phyloP scores from a whole-genome alignment of 2,329 filamentous ascomycete genomes.

The Aspergillus aculeatinus region DNA sequence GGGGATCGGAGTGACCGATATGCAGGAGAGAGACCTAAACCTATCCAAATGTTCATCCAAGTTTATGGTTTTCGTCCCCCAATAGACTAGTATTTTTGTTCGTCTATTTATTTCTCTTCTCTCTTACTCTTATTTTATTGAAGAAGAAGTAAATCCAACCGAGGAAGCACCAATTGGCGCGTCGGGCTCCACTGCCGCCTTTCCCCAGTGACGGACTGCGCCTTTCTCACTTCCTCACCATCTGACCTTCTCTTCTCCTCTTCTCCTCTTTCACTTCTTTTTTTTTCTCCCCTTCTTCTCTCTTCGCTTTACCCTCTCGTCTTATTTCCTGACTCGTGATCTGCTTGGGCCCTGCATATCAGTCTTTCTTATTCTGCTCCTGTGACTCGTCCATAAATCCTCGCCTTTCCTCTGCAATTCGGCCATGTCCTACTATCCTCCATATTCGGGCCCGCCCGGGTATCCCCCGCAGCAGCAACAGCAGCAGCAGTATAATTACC shows the following conservation, averaged over 20 bases:
- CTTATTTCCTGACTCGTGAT: not conserved
- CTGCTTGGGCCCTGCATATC: constrained; percentile 2
- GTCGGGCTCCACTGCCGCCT: not conserved
- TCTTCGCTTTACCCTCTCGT: not conserved
- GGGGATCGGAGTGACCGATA: not conserved
- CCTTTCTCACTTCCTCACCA: constrained; percentile 6
- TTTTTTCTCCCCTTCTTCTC: not conserved
- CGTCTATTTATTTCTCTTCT: not conserved
- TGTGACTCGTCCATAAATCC: constrained; percentile 5
- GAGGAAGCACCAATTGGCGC: not conserved
- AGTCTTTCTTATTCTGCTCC: constrained; percentile 12
- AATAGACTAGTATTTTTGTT: too few relatives aligned
- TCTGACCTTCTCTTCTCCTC: constrained; percentile 1
- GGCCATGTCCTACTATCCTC: constrained; percentile 64
- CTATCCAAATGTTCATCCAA: too few relatives aligned
- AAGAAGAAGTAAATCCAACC: not conserved
- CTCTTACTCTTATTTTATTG: not conserved
- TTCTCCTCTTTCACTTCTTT: not conserved
- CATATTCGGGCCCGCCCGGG: constrained; percentile 56
- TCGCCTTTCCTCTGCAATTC: constrained; percentile 12
- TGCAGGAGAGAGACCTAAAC: not conserved
- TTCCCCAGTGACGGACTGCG: not conserved
- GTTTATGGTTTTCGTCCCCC: too few relatives aligned
- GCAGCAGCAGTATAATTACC: constrained; percentile 23
- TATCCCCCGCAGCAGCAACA: constrained; percentile 51